These are phyloP conservation scores for Marsdenia floribunda DNA, from an alignment of 257 asterid species.

Conservation along the genomic window DNA sequence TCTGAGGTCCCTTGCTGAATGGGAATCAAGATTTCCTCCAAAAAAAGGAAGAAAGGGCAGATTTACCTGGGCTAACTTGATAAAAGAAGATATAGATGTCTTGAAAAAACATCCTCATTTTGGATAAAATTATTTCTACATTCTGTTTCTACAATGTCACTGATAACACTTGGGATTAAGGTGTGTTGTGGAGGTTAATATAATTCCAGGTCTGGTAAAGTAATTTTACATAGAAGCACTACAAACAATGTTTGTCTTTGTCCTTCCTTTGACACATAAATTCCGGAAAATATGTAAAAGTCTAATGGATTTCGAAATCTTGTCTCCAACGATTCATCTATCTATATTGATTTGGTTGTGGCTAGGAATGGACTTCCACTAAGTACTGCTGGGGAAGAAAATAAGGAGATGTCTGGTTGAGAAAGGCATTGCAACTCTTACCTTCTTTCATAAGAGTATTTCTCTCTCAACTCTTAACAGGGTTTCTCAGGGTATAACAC, in stretches of 20 bases:
- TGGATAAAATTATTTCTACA: background rate
- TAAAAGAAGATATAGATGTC: background rate
- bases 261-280: background rate
- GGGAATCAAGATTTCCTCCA: background rate
- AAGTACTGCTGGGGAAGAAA: no score
- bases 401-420: no score
- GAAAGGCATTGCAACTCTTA: no score
- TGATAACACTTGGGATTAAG: background rate
- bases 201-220: background rate
- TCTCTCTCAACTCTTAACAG: no score
- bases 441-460: no score
- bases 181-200: background rate
- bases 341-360: background rate
- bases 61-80: background rate
- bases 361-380: no score
- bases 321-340: background rate
- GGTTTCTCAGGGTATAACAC: no score
- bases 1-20: background rate
- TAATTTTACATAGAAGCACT: background rate
- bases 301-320: background rate
- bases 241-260: background rate
- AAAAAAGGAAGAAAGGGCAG: background rate
- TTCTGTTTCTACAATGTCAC: background rate
- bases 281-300: background rate
- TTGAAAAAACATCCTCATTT: background rate